Base-by-base conservation (phyloP, 2,329 filamentous ascomycete genomes). In the Aspergillus tamarii region DNA sequence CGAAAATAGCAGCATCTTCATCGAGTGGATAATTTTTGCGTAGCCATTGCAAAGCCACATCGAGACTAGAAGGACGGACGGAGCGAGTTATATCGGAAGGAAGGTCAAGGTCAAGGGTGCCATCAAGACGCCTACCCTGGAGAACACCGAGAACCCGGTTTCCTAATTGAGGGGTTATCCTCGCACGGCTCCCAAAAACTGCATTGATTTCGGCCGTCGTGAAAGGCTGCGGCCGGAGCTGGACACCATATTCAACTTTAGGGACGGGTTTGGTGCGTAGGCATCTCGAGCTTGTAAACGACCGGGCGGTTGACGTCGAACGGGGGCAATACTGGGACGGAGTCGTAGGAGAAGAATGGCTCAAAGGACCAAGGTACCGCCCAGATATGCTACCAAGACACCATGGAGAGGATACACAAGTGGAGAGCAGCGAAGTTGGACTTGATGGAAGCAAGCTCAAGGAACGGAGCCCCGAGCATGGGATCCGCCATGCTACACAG, bases 1-100 rank as follows among this genome's bases (percentile, higher is more conserved):
- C 74, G 21, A 83, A 56, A n/a, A 84, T 83, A 3, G 81, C 81
- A 8, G 79, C 80, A 67, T 84, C 82, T 66, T 84, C 82, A 28
- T 84, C 81, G 14, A 83, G 61, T 0, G 81, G 80, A 34, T 80
- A 77, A 16, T 77, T 75, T 23, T 65, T 62, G 19, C 82, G 79
- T 7, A 84, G 72, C 76, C 80, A 84, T 48, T 74, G 62, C 43
- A 84, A 66, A 2, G 76, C 79, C 16, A 67, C 70, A 43, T 77
- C 72, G 11, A 81, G 70, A 39, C 76, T 73, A 23, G 73, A 66
- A 30, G 76, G 65, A 23, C 72, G 73, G 23, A 77, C 69, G 14
- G 70, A 64, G n/a, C 70, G 68, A 57, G 69, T 71, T 39, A 82
- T 74, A 57, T 82, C 78, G 30, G 67, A 66, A 4, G 81, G 79